Conservation (phyloP, 163 green algal genomes). For the Trebouxiophyceae sp. region DNA sequence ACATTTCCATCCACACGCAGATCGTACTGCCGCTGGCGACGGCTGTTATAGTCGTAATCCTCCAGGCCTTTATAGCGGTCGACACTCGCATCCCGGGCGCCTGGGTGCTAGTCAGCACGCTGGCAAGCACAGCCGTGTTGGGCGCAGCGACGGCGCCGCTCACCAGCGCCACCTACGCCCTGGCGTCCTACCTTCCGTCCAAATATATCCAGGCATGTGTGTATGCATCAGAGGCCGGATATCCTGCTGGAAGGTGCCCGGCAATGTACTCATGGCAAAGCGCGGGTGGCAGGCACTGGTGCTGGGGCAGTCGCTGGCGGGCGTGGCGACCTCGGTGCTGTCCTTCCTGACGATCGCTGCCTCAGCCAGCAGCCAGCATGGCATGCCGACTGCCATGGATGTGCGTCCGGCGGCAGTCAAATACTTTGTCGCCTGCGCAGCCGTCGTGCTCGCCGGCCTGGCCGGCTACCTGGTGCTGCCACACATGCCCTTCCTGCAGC, state of each 20-base stretch:
- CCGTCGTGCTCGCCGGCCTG: constrained; percentile 26
- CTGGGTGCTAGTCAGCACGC: neutral
- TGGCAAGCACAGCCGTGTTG: constrained; percentile 8
- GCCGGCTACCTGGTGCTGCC: constrained; percentile 28
- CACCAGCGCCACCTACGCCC: constrained; percentile 46
- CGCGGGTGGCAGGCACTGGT: constrained; percentile 13
- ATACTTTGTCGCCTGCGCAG: constrained; percentile 29
- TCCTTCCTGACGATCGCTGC: constrained; percentile 34
- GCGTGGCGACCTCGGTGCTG: constrained; percentile 34
- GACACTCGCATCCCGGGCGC: neutral
- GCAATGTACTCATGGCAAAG: too few species aligned
- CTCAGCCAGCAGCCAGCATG: neutral
- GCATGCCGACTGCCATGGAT: constrained; percentile 19
- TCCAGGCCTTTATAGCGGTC: constrained; percentile 40
- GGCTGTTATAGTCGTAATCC: constrained; percentile 42
- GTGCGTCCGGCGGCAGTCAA: constrained; percentile 42
- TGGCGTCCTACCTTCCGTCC: constrained; percentile 50
- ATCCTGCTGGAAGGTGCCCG: too few species aligned
- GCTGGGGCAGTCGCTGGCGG: constrained; percentile 29
- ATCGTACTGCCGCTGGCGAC: constrained; percentile 47
- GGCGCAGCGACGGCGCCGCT: constrained; percentile 41
- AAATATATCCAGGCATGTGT: constrained; percentile 56
- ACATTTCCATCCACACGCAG: constrained; percentile 42
- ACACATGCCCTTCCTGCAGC: neutral
- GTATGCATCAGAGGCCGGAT: too few species aligned